Evolutionary conservation across 495 filamentous ascomycete species (phyloP).

Genomic region (Penicillium simplicissimum): DNA sequence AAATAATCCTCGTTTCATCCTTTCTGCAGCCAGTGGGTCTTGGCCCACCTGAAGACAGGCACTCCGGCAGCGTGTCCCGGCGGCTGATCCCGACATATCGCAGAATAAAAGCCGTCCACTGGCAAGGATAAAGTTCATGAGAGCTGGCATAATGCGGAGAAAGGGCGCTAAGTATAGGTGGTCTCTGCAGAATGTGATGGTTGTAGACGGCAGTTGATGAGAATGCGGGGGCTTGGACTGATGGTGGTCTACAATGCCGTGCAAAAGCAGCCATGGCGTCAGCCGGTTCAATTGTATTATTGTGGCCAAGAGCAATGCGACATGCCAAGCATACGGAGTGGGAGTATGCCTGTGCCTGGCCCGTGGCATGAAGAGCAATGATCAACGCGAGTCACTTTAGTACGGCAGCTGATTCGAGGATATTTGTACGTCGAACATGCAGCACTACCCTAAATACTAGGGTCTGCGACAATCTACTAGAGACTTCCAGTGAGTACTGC

Average conservation of each 20-base stretch:
- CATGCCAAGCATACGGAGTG: conserved; percentile 17
- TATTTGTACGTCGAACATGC: background rate
- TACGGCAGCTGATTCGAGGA: conserved; percentile 2
- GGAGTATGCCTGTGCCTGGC: background rate
- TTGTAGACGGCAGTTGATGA: background rate
- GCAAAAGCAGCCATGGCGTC: background rate
- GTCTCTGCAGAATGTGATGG: too few species aligned
- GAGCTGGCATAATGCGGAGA: background rate
- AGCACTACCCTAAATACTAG: background rate
- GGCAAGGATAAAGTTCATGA: background rate
- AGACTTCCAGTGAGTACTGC: background rate
- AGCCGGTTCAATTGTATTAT: conserved; percentile 1
- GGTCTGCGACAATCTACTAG: background rate
- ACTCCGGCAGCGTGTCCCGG: background rate
- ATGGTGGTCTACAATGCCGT: background rate
- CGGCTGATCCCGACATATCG: background rate
- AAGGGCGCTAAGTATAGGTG: background rate
- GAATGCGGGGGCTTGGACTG: conserved; percentile 15
- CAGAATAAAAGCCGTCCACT: background rate
- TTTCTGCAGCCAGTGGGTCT: conserved; percentile 6
- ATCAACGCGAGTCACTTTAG: conserved; percentile 13
- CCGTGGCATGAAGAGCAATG: conserved; percentile 28
- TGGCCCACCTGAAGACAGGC: conserved; percentile 5
- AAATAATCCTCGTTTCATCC: conserved; percentile 9
- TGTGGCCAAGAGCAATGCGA: conserved; percentile 17